Base-by-base conservation (phyloP, 2,329 filamentous ascomycete genomes). In the Microsporum canis region DNA sequence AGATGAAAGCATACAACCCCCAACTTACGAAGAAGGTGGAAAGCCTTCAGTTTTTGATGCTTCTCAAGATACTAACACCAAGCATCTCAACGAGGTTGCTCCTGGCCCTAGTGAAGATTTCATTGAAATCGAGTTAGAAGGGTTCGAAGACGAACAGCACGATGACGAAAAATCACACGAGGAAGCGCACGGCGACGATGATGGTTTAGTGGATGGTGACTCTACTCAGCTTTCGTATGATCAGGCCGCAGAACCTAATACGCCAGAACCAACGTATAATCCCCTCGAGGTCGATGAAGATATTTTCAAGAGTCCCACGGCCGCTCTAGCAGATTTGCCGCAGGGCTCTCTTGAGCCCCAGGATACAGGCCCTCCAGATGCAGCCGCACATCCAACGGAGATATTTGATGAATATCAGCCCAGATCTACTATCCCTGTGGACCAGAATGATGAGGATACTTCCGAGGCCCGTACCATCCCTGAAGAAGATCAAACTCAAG, bases 251-350 rank as follows among this genome's bases (percentile, higher is more conserved):
- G 49, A 53, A 53, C 49, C 49, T 33, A 53, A 53, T n/a, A 67
- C 64, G 27, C 63, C 65, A 43, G 63, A 65, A 66, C 64, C 65
- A 27, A 64, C 65, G 4, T 65, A 74, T 65, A 67, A 72, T 61
- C 62, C 71, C 57, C 67, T 73, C 56, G 72, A 67, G 59, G 68
- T 70, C 59, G 66, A 69, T 61, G 71, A 71, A 59, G 71, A 72
- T 51, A 53, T 71, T 14, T 67, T 72, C 62, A 68, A 70, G 39
- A 71, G 65, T 36, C 66, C 65, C 27, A 41, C 58, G 10, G 47
- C 59, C 41, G n/a, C 27, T 33, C 10, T 66, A 55, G 60, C 62
- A 29, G 64, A 67, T 59, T 60, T 62, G 43, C 41, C 45, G 33
- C 45, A 59, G 2, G n/a, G 29, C 6, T 8, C 41, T 36, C 12